These are phyloP conservation scores for Hanseniaspora taiwanica DNA, from an alignment of 805 yeast species.

Conservation along the genomic window DNA sequence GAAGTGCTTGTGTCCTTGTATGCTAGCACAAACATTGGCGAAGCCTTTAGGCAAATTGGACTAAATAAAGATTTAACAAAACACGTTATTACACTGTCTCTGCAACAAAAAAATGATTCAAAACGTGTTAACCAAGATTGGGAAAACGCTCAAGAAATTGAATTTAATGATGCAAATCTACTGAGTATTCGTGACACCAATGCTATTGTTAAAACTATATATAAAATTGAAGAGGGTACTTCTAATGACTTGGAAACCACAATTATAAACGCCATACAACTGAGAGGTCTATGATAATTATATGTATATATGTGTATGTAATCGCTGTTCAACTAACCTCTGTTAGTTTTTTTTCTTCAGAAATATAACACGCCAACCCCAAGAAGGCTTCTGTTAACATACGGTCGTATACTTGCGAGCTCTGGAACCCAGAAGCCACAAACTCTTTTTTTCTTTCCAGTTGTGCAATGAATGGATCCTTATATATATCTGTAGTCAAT, in stretches of 20 bases:
- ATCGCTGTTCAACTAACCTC: constrained; percentile 4
- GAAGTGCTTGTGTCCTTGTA: constrained; percentile 59
- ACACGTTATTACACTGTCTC: constrained; percentile 38
- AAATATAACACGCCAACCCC: constrained; percentile 76
- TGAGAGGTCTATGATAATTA: constrained; percentile 28
- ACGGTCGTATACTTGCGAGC: constrained; percentile 55
- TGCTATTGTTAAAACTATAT: constrained; percentile 24
- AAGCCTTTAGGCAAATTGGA: constrained; percentile 61
- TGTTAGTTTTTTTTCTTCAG: constrained; percentile 33
- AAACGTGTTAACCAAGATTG: constrained; percentile 9
- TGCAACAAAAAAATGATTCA: constrained; percentile 19
- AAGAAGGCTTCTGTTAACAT: constrained; percentile 79
- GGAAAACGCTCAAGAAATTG: constrained; percentile 22
- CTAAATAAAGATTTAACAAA: constrained; percentile 34
- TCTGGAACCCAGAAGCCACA: constrained; percentile 76
- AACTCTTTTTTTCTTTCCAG: constrained; percentile 46
- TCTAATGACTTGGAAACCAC: constrained; percentile 28
- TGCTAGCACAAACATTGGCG: constrained; percentile 54
- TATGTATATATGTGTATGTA: not conserved
- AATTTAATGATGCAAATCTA: constrained; percentile 23
- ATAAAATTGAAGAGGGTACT: no score
- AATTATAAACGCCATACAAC: constrained; percentile 33
- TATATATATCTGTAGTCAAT: constrained; percentile 32
- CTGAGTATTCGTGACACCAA: constrained; percentile 14
- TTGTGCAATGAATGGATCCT: constrained; percentile 51